Base-by-base conservation (phyloP, 2,329 filamentous ascomycete species). In the Tolypocladium sp. region DNA sequence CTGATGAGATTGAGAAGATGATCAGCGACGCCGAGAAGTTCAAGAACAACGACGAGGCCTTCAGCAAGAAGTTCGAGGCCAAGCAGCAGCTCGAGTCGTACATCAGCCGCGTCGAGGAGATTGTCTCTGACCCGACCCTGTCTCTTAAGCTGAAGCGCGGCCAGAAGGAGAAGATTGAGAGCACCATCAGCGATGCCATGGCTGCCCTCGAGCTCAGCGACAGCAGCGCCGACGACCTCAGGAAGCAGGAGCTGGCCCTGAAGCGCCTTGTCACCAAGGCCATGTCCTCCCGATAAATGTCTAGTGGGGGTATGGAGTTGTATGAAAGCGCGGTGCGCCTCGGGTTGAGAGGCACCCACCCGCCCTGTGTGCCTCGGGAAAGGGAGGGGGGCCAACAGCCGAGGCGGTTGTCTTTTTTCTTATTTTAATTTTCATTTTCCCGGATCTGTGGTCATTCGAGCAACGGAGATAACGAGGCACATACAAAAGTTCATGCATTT, bases 151-250 rank as follows among this genome's bases (percentile, higher is more conserved):
- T 99, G 75, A 97, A 97, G 91, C 92, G 93, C 71, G 92, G 91
- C 77, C 92, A 96, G 85, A 96, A 96, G 89, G 92, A 97, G 81
- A 97, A 96, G 89, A 97, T 99, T 67, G 94, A 99, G 87, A 88
- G 89, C 74, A 90, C 92, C 68, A 90, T 99, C 69, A 93, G 89
- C 77, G 94, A 99, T 71, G 94, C 94, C 70, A 97, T 99, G 94
- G 90, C 86, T 65, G 89, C 95, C 80, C 90, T 99, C 65, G 94
- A 99, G 87, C 82, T 99, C 73, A 90, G 93, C 78, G 95, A 99
- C 69, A 90, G 91, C 60, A 79, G 81, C 63, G 90, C 92, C 63
- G 95, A 99, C 70, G 94, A 99, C 75, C 83, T 99, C 69, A 97
- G 96, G 91, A 97, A 97, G 91, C 96, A 97, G 88, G 94, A 99